Conservation (phyloP, 1,284 basidiomycete genomes). For the Anthracocystis setariae region DNA sequence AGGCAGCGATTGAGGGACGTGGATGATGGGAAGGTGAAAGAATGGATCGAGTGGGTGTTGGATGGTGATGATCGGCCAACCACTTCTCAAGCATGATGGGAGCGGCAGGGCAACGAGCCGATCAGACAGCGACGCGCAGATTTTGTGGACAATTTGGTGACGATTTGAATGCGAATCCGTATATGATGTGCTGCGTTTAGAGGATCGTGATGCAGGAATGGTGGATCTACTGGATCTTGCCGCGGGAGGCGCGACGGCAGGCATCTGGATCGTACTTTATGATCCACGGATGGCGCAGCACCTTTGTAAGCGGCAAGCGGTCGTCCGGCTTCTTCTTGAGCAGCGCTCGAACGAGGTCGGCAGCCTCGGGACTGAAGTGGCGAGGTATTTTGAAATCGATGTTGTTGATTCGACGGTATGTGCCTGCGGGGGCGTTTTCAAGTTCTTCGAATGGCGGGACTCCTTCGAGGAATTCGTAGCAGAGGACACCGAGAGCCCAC, state of each 20-base stretch:
- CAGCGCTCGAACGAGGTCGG: constrained; percentile 54
- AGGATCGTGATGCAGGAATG: constrained; percentile 5
- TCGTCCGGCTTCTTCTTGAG: constrained; percentile 85
- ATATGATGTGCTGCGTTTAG: neutral
- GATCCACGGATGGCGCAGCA: constrained; percentile 91
- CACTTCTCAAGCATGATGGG: neutral
- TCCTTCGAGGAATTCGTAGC: constrained; percentile 93
- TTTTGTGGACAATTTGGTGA: constrained; percentile 3
- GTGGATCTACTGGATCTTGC: constrained; percentile 39
- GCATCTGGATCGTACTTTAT: constrained; percentile 74
- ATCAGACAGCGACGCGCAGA: neutral
- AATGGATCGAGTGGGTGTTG: constrained; percentile 29
- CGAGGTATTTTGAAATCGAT: constrained; percentile 60
- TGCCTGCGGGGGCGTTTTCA: constrained; percentile 73
- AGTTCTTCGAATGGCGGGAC: constrained; percentile 88
- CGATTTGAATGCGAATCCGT: constrained; percentile 9
- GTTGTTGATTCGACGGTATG: constrained; percentile 58
- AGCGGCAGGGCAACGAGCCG: neutral
- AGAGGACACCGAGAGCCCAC: constrained; percentile 96
- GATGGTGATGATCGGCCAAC: neutral
- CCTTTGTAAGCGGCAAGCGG: constrained; percentile 82
- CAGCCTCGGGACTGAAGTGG: constrained; percentile 54
- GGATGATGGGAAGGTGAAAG: constrained; percentile 12
- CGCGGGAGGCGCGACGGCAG: constrained; percentile 48
- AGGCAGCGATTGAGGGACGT: constrained; percentile 5